These are phyloP conservation scores for Plasmopara halstedii DNA, from an alignment of 352 stramenopile species.

Conservation along the genomic window DNA sequence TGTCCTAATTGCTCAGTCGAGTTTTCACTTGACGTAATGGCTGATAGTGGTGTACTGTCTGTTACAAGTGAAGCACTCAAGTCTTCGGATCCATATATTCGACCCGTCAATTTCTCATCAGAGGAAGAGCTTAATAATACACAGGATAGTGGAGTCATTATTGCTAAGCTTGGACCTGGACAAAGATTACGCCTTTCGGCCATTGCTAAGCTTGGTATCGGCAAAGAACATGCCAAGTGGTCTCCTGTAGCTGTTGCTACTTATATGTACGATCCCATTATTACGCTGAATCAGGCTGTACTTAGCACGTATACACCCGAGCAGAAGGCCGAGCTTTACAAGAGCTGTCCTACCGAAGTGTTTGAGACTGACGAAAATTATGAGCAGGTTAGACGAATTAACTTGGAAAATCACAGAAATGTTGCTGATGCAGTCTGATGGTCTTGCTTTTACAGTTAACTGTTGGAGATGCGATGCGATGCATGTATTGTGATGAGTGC, in stretches of 20 bases:
- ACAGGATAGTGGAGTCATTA: constrained; percentile 94
- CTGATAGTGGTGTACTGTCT: constrained; percentile 59
- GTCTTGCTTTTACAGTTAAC: constrained; percentile 32
- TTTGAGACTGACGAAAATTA: constrained; percentile 91
- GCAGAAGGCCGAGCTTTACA: constrained; percentile 94
- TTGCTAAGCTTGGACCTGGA: constrained; percentile 93
- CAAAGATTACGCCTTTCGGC: constrained; percentile 93
- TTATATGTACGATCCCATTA: constrained; percentile 90
- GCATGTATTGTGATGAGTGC: constrained; percentile 95
- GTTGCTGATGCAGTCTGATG: neutral
- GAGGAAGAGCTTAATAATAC: constrained; percentile 90
- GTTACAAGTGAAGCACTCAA: constrained; percentile 74
- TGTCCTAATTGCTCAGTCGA: constrained; percentile 95
- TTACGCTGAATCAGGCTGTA: constrained; percentile 87
- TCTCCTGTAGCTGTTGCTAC: constrained; percentile 92
- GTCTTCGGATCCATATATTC: constrained; percentile 81
- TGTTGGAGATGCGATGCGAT: constrained; percentile 62
- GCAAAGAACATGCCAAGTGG: constrained; percentile 98
- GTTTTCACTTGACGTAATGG: constrained; percentile 93
- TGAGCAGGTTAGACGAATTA: constrained; percentile 37
- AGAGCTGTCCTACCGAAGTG: constrained; percentile 92
- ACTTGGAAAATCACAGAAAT: neutral
- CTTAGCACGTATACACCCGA: constrained; percentile 90
- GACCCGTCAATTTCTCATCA: constrained; percentile 78
- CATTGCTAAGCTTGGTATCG: constrained; percentile 91